Conservation (phyloP, 1,139 yeast species). For the Spencermartinsiella ligniputridi region DNA sequence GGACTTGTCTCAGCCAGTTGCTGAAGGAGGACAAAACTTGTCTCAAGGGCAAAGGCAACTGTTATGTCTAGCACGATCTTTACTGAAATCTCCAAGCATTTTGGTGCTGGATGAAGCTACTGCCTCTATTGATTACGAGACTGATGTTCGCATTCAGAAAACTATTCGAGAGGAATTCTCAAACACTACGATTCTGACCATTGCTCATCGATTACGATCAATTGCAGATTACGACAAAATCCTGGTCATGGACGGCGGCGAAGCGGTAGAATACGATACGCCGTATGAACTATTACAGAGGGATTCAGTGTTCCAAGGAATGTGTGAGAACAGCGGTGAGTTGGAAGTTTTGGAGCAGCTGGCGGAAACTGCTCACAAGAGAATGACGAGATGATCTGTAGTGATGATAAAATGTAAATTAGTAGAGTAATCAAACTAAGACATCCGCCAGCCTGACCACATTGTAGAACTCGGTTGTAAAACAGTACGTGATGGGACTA, state of each 20-base stretch:
- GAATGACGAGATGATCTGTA: no score
- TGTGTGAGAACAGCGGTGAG: conserved; percentile 95
- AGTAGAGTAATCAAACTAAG: no score
- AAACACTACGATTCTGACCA: conserved; percentile 79
- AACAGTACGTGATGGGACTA: no score
- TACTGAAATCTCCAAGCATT: conserved; percentile 79
- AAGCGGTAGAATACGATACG: conserved; percentile 83
- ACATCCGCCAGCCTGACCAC: no score
- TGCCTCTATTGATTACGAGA: conserved; percentile 89
- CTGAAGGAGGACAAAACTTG: conserved; percentile 90
- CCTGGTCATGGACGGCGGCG: conserved; percentile 88
- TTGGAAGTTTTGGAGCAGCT: conserved; percentile 65
- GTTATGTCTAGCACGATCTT: conserved; percentile 86
- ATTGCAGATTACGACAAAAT: conserved; percentile 93
- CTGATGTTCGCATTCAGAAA: conserved; percentile 85
- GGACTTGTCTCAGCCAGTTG: conserved; percentile 57
- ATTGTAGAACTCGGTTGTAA: no score
- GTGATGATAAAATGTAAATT: no score
- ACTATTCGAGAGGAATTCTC: conserved; percentile 87
- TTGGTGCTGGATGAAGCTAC: conserved; percentile 93
- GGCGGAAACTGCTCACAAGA: conserved; percentile 50
- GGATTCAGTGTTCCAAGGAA: conserved; percentile 67
- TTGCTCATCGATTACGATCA: conserved; percentile 92
- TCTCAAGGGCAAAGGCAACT: conserved; percentile 97
- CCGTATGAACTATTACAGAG: conserved; percentile 70